Base-by-base conservation (phyloP, 1,284 basidiomycete genomes). In the Ustanciosporium gigantosporum region DNA sequence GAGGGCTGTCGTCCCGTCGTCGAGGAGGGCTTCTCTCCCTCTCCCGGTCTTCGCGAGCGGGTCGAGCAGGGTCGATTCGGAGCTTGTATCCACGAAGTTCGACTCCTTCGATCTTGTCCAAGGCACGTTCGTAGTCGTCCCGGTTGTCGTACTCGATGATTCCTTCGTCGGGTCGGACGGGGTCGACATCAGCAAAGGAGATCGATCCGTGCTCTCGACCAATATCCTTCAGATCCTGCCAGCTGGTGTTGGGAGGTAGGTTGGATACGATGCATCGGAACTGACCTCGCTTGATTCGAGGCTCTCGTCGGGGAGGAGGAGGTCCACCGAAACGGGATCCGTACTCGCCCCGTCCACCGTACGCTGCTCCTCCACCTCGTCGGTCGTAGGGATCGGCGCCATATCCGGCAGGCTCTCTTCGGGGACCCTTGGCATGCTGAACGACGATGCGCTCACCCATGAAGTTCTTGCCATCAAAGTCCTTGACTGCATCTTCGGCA, bases 171-270 rank as follows among this genome's bases (percentile, higher is more conserved):
- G 74, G 68, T 19, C 72, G 67, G n/a, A 43, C 32, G 16, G 67
- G 57, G 42, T 73, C 71, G 35, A 77, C 69, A 36, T 77, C 74
- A 31, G 75, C 71, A 38, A 73, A 77, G 0, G 66, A 64, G 50
- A 75, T 60, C 37, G 62, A 55, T 17, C 94, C 94, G 2, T 91
- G 89, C 66, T 90, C 88, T 40, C 94, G 87, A 79, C 97, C 96
- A 39, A 97, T 85, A 78, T 97, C 94, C 75, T 98, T 97, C 64
- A 98, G 85, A 80, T 98, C 94, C 81, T 96, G 92, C 92, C 92
- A 96, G 61, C 90, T 86, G 23, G 92, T 90, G 61, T 90, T 84
- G 80, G 91, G 91, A 1, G 91, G 91, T 15, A 95, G 84, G 88
- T 91, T 79, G 36, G 62, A 58, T 34, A 61, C 64, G 40, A 75